Evolutionary conservation across 768 basidiomycete genomes (phyloP).

Genomic region (Tulasnella sp.): DNA sequence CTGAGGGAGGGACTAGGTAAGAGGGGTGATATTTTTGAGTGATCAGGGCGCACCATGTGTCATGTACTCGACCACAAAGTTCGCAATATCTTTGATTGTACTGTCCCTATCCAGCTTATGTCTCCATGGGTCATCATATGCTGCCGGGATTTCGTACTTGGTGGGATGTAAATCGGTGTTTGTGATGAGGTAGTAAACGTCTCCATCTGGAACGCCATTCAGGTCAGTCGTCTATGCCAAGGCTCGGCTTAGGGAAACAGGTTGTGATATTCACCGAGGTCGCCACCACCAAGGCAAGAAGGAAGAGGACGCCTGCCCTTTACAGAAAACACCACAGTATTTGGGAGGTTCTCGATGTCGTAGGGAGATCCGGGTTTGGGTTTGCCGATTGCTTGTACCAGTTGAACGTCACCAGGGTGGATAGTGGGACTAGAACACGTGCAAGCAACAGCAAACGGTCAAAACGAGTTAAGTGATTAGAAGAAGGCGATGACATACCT

Average conservation of each 20-base stretch:
- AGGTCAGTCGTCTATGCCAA: background rate
- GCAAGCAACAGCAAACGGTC: background rate
- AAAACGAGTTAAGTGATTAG: background rate
- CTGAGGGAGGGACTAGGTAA: background rate
- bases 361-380: constrained; percentile 32
- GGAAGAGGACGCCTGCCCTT: constrained; percentile 30
- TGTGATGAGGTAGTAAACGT: constrained; percentile 13
- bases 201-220: constrained; percentile 17
- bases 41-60: constrained; percentile 13
- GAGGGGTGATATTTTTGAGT: background rate
- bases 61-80: constrained; percentile 25
- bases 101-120: constrained; percentile 13
- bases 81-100: constrained; percentile 23
- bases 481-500: background rate
- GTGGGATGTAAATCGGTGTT: constrained; percentile 1
- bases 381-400: constrained; percentile 61
- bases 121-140: background rate
- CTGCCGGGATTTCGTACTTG: constrained; percentile 5
- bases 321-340: constrained; percentile 64
- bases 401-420: constrained; percentile 65
- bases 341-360: constrained; percentile 37
- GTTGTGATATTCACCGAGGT: constrained; percentile 12
- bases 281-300: constrained; percentile 24
- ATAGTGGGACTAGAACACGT: constrained; percentile 50
- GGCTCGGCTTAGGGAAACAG: background rate